Conservation (phyloP, 805 yeast genomes). For the Candida namnaoensis region DNA sequence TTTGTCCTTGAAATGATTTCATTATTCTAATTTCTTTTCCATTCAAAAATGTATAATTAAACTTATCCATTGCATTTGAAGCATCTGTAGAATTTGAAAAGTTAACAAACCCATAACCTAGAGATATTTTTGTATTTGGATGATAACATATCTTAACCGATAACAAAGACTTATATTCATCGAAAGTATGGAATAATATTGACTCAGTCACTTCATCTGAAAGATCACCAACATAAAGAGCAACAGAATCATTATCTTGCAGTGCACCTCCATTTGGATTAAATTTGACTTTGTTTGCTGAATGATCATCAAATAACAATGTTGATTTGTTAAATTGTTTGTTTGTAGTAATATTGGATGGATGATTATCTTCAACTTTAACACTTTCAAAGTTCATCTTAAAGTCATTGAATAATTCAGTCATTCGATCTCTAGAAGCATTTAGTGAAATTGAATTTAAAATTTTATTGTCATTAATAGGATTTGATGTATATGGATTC, state of each 20-base stretch:
- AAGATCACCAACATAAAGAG: conserved; percentile 60
- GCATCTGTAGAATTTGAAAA: conserved; percentile 45
- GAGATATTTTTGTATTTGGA: conserved; percentile 41
- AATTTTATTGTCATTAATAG: conserved; percentile 1
- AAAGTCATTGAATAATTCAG: conserved; percentile 18
- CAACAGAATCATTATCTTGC: conserved; percentile 5
- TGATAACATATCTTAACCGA: conserved; percentile 57
- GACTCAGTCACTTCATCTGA: conserved; percentile 41
- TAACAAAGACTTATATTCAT: conserved; percentile 32
- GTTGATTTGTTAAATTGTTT: no score
- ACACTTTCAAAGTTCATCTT: conserved; percentile 8
- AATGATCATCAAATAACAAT: no score
- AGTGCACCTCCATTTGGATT: conserved; percentile 3
- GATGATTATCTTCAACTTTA: no score
- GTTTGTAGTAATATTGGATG: no score
- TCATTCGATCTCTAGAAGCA: conserved; percentile 16
- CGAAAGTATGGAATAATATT: conserved; percentile 34
- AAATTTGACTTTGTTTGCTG: conserved; percentile 2
- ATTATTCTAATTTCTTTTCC: conserved; percentile 42
- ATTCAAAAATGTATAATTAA: conserved; percentile 37
- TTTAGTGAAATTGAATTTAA: conserved; percentile 15
- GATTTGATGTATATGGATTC: neutral
- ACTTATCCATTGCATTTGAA: conserved; percentile 42
- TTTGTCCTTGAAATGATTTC: conserved; percentile 44
- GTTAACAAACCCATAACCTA: conserved; percentile 72